Conservation (phyloP, 768 basidiomycete genomes). For the Steccherinum ochraceum region DNA sequence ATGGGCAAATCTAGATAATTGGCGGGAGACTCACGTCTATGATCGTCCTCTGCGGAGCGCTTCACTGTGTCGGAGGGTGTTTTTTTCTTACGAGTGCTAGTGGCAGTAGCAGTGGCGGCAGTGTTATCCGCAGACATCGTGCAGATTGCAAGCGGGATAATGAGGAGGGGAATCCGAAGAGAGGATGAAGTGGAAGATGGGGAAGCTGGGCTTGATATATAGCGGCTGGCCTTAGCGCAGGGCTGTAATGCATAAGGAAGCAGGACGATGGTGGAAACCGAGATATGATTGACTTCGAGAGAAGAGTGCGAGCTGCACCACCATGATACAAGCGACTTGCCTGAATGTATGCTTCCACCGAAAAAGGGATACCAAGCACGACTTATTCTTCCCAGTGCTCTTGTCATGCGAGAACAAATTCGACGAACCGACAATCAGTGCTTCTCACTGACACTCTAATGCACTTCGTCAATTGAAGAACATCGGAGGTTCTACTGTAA, state of each 20-base stretch:
- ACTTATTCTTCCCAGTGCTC: background rate
- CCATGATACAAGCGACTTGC: background rate
- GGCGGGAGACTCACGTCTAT: constrained; percentile 30
- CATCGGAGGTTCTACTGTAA: background rate
- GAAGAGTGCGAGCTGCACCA: background rate
- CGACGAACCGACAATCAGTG: background rate
- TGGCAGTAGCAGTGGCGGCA: constrained; percentile 11
- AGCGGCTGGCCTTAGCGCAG: constrained; percentile 4
- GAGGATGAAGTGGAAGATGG: background rate
- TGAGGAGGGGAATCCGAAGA: background rate
- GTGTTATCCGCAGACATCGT: constrained; percentile 6
- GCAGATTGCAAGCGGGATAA: background rate
- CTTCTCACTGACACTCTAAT: background rate
- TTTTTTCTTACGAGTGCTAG: constrained; percentile 20
- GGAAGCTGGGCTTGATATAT: background rate
- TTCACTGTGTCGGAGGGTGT: constrained; percentile 18
- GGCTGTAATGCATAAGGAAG: background rate
- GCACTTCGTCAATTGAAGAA: background rate
- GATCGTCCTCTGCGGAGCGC: constrained; percentile 40
- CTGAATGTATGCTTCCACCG: background rate
- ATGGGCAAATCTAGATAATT: constrained; percentile 19
- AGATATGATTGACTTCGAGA: background rate
- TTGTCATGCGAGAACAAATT: background rate
- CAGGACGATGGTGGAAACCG: background rate
- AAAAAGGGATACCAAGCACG: background rate